Evolutionary conservation across 2,329 filamentous ascomycete species (phyloP).

Genomic region (Trichoderma sp.): DNA sequence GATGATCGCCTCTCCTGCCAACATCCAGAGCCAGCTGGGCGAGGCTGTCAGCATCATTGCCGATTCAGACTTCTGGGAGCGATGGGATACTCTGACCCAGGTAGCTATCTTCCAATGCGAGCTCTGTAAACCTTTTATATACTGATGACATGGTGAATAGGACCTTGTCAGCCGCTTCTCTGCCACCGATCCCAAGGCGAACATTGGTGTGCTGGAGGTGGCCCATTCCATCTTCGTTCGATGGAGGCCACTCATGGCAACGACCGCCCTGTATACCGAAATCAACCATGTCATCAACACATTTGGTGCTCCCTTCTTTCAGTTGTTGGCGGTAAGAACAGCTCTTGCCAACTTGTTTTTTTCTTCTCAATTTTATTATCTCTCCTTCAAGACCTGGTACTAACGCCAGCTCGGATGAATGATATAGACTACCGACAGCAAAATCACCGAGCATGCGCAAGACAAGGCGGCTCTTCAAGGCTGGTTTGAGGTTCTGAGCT

Average conservation of each 20-base stretch:
- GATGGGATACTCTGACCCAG: conserved; percentile 94
- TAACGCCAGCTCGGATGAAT: conserved; percentile 30
- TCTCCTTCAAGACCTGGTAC: not conserved
- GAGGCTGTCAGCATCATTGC: conserved; percentile 97
- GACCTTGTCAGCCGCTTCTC: conserved; percentile 90
- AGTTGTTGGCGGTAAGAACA: conserved; percentile 69
- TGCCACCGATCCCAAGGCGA: conserved; percentile 77
- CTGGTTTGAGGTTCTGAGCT: conserved; percentile 82
- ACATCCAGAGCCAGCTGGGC: conserved; percentile 89
- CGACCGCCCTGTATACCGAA: conserved; percentile 89
- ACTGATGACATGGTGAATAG: conserved; percentile 43
- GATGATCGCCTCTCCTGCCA: conserved; percentile 89
- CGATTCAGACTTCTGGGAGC: conserved; percentile 94
- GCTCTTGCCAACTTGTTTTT: not conserved
- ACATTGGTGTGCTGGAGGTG: conserved; percentile 93
- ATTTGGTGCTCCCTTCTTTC: conserved; percentile 83
- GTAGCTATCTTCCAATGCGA: conserved; percentile 45
- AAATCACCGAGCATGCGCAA: conserved; percentile 73
- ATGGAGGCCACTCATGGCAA: conserved; percentile 92
- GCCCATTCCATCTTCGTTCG: conserved; percentile 97
- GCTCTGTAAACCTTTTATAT: not conserved
- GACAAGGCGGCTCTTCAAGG: conserved; percentile 75
- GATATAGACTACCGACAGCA: conserved; percentile 65
- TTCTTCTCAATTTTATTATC: not conserved
- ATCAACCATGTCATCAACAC: conserved; percentile 92